phyloP scores from a whole-genome alignment of 495 filamentous ascomycete genomes.

The Sporormia fimetaria region DNA sequence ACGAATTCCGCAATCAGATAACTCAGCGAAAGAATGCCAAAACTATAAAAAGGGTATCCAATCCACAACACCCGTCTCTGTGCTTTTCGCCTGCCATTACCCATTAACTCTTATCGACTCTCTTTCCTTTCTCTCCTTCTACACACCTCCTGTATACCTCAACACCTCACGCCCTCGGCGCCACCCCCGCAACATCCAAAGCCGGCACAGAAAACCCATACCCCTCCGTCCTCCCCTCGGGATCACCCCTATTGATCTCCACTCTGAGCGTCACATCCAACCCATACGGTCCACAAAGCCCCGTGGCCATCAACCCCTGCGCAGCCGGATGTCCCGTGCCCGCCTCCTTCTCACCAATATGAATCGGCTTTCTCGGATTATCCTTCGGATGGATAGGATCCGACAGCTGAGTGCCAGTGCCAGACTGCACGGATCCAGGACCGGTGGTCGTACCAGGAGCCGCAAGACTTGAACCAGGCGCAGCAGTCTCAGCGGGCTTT shows the following conservation, averaged over 20 bases:
- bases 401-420: neutral
- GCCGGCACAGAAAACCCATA: slow-evolving; percentile 34
- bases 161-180: too few species aligned
- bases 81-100: too few species aligned
- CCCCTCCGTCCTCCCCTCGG: slow-evolving; percentile 30
- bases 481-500: too few species aligned
- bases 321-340: slow-evolving; percentile 33
- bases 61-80: too few species aligned
- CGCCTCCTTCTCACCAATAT: slow-evolving; percentile 30
- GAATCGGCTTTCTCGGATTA: slow-evolving; percentile 30
- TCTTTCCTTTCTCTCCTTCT: too few species aligned
- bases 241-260: slow-evolving; percentile 30
- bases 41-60: too few species aligned
- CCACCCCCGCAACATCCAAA: slow-evolving; percentile 22
- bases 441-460: slow-evolving; percentile 3
- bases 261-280: slow-evolving; percentile 33
- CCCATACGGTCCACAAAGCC: slow-evolving; percentile 29
- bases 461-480: too few species aligned
- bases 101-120: too few species aligned
- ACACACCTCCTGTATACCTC: too few species aligned
- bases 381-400: slow-evolving; percentile 10
- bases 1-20: too few species aligned
- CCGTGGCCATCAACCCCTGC: slow-evolving; percentile 23
- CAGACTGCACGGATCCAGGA: neutral
- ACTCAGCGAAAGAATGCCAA: too few species aligned